phyloP scores from a whole-genome alignment of 768 basidiomycete genomes.

The Tricholomella constricta region DNA sequence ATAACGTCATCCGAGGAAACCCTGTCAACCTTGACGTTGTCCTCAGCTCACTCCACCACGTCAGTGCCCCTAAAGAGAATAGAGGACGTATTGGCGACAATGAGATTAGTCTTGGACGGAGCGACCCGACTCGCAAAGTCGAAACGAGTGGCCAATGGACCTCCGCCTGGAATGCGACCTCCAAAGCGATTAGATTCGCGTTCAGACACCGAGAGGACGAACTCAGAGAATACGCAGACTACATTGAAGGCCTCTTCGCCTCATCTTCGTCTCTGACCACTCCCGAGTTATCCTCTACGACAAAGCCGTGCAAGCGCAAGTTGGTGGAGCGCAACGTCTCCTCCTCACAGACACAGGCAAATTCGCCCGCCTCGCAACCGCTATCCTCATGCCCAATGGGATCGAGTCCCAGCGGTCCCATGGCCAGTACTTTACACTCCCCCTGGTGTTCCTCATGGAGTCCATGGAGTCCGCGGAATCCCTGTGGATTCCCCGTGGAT shows the following conservation, averaged over 20 bases:
- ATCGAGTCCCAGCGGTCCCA: too few relatives aligned
- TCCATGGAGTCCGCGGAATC: too few relatives aligned
- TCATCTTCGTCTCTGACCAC: constrained; percentile 6
- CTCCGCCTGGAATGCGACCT: constrained; percentile 19
- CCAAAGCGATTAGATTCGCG: constrained; percentile 19
- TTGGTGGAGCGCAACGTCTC: constrained; percentile 9
- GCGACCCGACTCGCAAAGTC: constrained; percentile 17
- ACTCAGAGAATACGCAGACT: constrained; percentile 20
- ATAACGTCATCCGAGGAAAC: not conserved
- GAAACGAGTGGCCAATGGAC: constrained; percentile 23
- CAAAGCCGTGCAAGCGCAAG: constrained; percentile 20
- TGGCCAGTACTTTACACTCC: too few relatives aligned
- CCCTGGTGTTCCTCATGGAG: too few relatives aligned
- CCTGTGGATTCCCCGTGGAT: too few relatives aligned
- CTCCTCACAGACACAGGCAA: constrained; percentile 19
- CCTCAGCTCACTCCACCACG: constrained; percentile 2
- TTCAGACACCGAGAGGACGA: constrained; percentile 26
- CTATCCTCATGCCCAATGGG: too few relatives aligned
- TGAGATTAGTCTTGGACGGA: constrained; percentile 18
- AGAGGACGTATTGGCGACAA: constrained; percentile 15
- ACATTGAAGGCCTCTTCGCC: constrained; percentile 26
- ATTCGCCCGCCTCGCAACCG: constrained; percentile 2
- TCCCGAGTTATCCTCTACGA: constrained; percentile 28
- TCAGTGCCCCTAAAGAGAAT: constrained; percentile 16
- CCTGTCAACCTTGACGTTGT: constrained; percentile 14